These are phyloP conservation scores for Zalerion maritima DNA, from an alignment of 495 filamentous ascomycete species.

Conservation along the genomic window DNA sequence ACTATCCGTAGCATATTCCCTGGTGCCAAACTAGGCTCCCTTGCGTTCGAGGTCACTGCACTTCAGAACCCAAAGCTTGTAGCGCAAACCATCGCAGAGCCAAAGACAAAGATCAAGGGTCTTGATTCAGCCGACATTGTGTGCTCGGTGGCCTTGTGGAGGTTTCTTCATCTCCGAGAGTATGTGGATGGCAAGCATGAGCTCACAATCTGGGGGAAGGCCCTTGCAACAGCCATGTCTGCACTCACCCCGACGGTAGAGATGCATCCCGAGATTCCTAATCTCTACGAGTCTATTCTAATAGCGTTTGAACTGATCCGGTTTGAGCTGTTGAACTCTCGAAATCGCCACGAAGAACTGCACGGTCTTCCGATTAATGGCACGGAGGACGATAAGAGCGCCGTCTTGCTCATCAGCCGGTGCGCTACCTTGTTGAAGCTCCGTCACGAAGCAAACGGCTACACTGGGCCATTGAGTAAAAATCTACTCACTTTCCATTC, in stretches of 20 bases:
- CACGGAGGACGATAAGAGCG: constrained; percentile 41
- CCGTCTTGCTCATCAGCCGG: constrained; percentile 68
- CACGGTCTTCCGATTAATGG: constrained; percentile 37
- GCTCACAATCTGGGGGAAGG: constrained; percentile 72
- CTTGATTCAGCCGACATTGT: constrained; percentile 56
- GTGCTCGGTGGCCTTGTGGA: constrained; percentile 62
- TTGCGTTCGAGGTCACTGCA: constrained; percentile 41
- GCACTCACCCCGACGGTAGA: constrained; percentile 43
- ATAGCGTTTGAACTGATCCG: constrained; percentile 69
- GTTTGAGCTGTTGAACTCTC: constrained; percentile 58
- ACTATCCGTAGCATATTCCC: constrained; percentile 29
- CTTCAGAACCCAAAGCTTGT: constrained; percentile 52
- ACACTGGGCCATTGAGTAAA: constrained; percentile 86
- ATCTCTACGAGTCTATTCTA: constrained; percentile 34
- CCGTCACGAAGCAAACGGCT: constrained; percentile 71
- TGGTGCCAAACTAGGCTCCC: constrained; percentile 34
- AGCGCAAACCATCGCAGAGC: constrained; percentile 40
- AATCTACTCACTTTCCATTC: constrained; percentile 80
- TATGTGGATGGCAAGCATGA: constrained; percentile 71
- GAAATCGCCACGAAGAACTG: constrained; percentile 35
- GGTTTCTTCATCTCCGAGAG: constrained; percentile 75
- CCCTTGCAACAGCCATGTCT: constrained; percentile 52
- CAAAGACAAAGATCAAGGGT: constrained; percentile 26
- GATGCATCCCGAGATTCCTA: constrained; percentile 38
- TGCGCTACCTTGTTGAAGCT: constrained; percentile 71